Conservation (phyloP, 2,329 filamentous ascomycete species). For the Nemania sp. region DNA sequence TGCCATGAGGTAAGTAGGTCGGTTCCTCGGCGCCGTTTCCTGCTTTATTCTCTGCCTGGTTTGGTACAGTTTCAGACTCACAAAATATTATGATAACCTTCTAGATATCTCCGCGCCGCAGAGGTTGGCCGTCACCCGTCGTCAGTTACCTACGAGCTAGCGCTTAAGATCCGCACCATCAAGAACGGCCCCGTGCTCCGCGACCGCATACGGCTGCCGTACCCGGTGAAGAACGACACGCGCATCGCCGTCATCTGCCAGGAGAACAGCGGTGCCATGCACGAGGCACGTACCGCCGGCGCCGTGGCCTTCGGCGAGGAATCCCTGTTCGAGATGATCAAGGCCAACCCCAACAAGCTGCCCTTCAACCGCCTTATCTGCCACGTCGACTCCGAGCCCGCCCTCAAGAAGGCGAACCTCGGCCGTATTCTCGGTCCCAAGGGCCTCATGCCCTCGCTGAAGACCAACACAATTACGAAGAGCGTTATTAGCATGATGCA, state of each 20-base stretch:
- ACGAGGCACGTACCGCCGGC: constrained; percentile 80
- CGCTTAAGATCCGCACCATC: constrained; percentile 82
- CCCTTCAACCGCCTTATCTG: constrained; percentile 92
- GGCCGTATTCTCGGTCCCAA: constrained; percentile 87
- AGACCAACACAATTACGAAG: constrained; percentile 88
- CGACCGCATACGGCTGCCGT: constrained; percentile 87
- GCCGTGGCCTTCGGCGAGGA: constrained; percentile 89
- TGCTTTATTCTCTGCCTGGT: not conserved
- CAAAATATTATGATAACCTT: constrained; percentile 37
- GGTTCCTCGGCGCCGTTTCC: constrained; percentile 16
- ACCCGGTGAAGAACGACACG: constrained; percentile 88
- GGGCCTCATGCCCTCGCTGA: constrained; percentile 91
- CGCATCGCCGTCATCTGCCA: constrained; percentile 91
- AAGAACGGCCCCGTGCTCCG: constrained; percentile 90
- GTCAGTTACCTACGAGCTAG: constrained; percentile 86
- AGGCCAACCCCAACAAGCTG: constrained; percentile 74
- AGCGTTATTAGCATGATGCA: constrained; percentile 80
- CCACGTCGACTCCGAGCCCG: constrained; percentile 80
- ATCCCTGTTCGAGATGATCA: constrained; percentile 82
- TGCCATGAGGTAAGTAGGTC: constrained; percentile 84
- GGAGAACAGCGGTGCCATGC: constrained; percentile 79
- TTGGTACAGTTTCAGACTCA: not conserved
- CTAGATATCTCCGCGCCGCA: constrained; percentile 87
- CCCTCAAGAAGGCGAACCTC: constrained; percentile 83
- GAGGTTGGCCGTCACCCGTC: constrained; percentile 86